These are phyloP conservation scores for Lithohypha guttulata DNA, from an alignment of 2,329 filamentous ascomycete genomes.

Conservation along the genomic window DNA sequence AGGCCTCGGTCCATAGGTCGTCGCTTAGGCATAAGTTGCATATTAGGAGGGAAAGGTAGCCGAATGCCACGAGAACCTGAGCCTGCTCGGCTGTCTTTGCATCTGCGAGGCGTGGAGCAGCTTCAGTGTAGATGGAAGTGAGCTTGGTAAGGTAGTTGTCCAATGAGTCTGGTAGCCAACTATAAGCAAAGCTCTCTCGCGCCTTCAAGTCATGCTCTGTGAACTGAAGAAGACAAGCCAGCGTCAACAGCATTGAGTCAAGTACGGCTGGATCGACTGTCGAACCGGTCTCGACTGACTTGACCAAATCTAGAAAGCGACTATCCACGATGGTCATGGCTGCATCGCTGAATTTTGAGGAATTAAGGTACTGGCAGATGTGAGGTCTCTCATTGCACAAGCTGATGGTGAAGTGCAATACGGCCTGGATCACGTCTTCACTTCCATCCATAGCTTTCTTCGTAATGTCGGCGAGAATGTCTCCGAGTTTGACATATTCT, in stretches of 20 bases:
- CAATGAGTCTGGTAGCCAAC: constrained; percentile 24
- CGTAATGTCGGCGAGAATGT: constrained; percentile 12
- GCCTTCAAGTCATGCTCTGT: constrained; percentile 63
- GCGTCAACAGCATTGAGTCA: constrained; percentile 63
- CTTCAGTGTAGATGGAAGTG: constrained; percentile 55
- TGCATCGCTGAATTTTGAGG: constrained; percentile 27
- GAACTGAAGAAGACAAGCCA: constrained; percentile 80
- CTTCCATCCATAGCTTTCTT: constrained; percentile 9
- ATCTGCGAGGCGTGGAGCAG: constrained; percentile 41
- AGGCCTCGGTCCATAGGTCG: constrained; percentile 34
- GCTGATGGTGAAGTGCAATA: constrained; percentile 67
- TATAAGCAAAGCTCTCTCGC: constrained; percentile 38
- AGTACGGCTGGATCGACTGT: constrained; percentile 44
- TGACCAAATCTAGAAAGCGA: constrained; percentile 22
- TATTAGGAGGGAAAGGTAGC: constrained; percentile 74
- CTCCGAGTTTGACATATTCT: constrained; percentile 10
- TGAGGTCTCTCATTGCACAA: constrained; percentile 68
- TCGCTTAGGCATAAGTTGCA: constrained; percentile 63
- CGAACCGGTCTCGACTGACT: constrained; percentile 25
- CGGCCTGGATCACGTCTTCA: constrained; percentile 24
- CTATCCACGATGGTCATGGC: constrained; percentile 28
- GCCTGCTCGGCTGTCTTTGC: constrained; percentile 55
- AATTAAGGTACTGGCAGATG: constrained; percentile 58
- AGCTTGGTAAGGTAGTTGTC: constrained; percentile 48
- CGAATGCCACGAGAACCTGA: constrained; percentile 70